Evolutionary conservation across 2,329 filamentous ascomycete species (phyloP), one percentile per base, ranked within the genome.

Genomic region (Scedosporium minutisporum): DNA sequence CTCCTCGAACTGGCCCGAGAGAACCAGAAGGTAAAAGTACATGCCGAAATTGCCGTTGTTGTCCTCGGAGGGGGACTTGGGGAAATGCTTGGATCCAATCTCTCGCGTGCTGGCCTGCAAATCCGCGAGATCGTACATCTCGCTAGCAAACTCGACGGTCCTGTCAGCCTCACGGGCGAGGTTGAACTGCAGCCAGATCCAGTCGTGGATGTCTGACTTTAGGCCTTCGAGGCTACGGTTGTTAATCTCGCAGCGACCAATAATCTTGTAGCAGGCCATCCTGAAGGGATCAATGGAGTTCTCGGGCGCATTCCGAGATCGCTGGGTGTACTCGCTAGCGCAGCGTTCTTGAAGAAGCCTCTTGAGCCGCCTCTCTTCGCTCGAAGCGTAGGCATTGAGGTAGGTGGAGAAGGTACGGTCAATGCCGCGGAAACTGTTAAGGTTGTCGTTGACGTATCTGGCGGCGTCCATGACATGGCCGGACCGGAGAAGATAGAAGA

Each of bases 231-330:
- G 73, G 67, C 81, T 85, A 65, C 87, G 83, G 73, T 87, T 86
- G 70, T 77, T 79, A 27, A 89, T 76, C 69, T 88, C 87, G 68
- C 86, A 88, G 57, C 87, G 91, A 57, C 96, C 95, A 68, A 99
- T 89, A 65, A 99, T 87, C 80, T 99, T 97, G 82, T 97, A 97
- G 74, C 95, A 97, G 58, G 93, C 93, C 86, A 96, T 93, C 62
- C 92, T 87, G 78, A 96, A 99, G 27, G 95, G 95, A 72, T 99
- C 95, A 66, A 96, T 87, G 1, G 90, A 90, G 71, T 93, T 88
- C 64, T 95, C 90, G 0, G 91, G 90, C 0, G 90, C 90, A 69
- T 96, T 91, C 66, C 91, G 88, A 27, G 87, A 84, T 57, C 92
- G 87, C 72, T 96, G 90, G 60, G 89, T 89, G 74, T 96, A 97